These are phyloP conservation scores for Aspergillus pseudoviridinutans DNA, from an alignment of 2,329 filamentous ascomycete genomes.

Conservation along the genomic window DNA sequence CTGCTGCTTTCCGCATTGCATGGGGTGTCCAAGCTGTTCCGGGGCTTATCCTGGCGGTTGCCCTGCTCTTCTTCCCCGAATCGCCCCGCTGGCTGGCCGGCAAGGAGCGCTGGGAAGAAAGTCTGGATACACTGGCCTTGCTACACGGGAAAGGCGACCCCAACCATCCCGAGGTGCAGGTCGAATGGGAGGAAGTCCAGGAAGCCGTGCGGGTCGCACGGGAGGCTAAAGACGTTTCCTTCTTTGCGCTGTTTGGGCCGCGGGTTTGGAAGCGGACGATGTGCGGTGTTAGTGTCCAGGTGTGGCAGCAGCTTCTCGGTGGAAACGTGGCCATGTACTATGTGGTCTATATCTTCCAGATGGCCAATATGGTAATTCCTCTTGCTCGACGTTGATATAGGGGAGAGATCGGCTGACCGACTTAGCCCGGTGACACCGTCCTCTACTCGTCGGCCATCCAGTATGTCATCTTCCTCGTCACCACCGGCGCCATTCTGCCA, in stretches of 20 bases:
- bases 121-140: slow-evolving; percentile 49
- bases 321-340: slow-evolving; percentile 60
- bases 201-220: slow-evolving; percentile 30
- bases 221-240: slow-evolving; percentile 30
- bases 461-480: slow-evolving; percentile 55
- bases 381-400: not conserved
- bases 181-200: slow-evolving; percentile 44
- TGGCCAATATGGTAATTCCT: slow-evolving; percentile 49
- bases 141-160: slow-evolving; percentile 56
- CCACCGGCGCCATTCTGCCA: slow-evolving; percentile 48
- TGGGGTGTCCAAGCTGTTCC: slow-evolving; percentile 63
- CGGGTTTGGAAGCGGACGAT: slow-evolving; percentile 51
- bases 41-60: slow-evolving; percentile 52
- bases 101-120: slow-evolving; percentile 56
- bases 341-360: slow-evolving; percentile 58
- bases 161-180: slow-evolving; percentile 53
- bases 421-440: slow-evolving; percentile 34
- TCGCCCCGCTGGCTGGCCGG: slow-evolving; percentile 60
- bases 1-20: slow-evolving; percentile 53
- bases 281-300: slow-evolving; percentile 51
- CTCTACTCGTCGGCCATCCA: slow-evolving; percentile 55
- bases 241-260: slow-evolving; percentile 44
- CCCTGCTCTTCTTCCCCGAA: slow-evolving; percentile 56
- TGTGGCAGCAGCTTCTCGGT: slow-evolving; percentile 56
- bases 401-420: slow-evolving; percentile 1